Evolutionary conservation across 2,329 filamentous ascomycete species (phyloP).

Genomic region (Aspergillus transmontanensis): DNA sequence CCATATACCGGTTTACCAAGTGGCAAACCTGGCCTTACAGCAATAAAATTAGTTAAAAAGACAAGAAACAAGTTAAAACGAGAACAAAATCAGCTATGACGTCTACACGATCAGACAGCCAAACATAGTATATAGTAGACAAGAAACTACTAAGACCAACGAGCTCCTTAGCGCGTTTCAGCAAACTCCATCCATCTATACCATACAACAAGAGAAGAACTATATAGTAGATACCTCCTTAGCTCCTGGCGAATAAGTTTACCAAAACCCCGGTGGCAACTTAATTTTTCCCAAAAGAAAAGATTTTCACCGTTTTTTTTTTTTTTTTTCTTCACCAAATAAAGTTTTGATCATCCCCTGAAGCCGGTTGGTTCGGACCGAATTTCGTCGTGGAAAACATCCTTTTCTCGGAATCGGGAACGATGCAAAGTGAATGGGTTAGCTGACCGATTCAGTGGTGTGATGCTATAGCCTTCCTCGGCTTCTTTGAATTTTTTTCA

Average conservation of each 20-base stretch:
- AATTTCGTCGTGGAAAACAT: slow-evolving; percentile 3
- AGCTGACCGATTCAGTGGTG: slow-evolving; percentile 10
- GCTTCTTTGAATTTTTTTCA: neutral
- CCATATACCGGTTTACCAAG: slow-evolving; percentile 2
- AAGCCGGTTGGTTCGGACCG: slow-evolving; percentile 9
- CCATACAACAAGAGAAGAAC: neutral
- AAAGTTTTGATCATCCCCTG: slow-evolving; percentile 6
- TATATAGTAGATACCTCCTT: neutral
- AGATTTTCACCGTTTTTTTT: neutral
- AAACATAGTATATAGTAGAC: neutral
- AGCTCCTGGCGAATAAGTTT: neutral
- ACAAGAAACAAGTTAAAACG: neutral
- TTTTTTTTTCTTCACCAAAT: neutral
- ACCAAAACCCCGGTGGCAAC: neutral
- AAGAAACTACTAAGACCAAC: neutral
- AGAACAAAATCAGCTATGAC: neutral
- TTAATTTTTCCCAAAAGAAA: slow-evolving; percentile 1
- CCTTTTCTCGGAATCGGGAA: neutral
- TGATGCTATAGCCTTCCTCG: slow-evolving; percentile 1
- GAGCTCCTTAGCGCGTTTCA: neutral
- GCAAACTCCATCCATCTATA: neutral
- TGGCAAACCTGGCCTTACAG: neutral
- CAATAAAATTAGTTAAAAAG: neutral
- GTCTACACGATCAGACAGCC: neutral
- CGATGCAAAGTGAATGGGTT: neutral